A percentile compares a stretch with the other conserved stretches of the same genome.
phyloP scores from a whole-genome alignment of 345 rosid genomes.

The Euphorbia tirucalli region DNA sequence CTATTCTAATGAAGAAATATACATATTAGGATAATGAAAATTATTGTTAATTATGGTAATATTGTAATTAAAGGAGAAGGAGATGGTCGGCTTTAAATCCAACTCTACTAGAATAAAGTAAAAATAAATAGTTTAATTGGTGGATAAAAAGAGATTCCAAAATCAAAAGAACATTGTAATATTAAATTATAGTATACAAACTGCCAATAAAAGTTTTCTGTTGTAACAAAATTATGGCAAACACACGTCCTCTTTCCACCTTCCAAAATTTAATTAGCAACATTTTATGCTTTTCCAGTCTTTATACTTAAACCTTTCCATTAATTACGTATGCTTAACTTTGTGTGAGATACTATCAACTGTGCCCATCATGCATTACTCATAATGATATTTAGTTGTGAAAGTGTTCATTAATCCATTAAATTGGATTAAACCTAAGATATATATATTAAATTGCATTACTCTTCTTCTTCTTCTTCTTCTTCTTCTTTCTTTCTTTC shows the following conservation, averaged over 20 bases:
- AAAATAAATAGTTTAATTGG: background rate
- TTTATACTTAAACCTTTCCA: background rate
- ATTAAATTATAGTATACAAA: background rate
- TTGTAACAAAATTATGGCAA: conserved; percentile 23
- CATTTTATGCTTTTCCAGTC: background rate
- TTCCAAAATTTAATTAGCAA: conserved; percentile 11
- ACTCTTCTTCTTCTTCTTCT: no score
- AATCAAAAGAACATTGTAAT: conserved; percentile 15
- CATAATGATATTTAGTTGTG: no score
- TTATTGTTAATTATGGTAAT: no score
- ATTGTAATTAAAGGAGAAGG: no score
- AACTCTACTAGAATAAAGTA: background rate
- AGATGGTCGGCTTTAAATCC: conserved; percentile 20
- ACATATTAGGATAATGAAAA: no score
- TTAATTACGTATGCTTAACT: no score
- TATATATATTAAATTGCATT: no score
- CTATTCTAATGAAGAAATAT: background rate
- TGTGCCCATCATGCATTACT: background rate
- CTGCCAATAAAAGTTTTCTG: conserved; percentile 13
- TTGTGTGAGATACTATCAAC: background rate
- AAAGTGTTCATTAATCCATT: no score
- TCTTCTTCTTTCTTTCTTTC: no score
- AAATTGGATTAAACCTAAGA: no score
- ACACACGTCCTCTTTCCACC: conserved; percentile 34
- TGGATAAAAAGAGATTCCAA: conserved; percentile 9